These are phyloP conservation scores for Panicum hallii DNA, from an alignment of 202 grass and related monocot species.

Conservation along the genomic window DNA sequence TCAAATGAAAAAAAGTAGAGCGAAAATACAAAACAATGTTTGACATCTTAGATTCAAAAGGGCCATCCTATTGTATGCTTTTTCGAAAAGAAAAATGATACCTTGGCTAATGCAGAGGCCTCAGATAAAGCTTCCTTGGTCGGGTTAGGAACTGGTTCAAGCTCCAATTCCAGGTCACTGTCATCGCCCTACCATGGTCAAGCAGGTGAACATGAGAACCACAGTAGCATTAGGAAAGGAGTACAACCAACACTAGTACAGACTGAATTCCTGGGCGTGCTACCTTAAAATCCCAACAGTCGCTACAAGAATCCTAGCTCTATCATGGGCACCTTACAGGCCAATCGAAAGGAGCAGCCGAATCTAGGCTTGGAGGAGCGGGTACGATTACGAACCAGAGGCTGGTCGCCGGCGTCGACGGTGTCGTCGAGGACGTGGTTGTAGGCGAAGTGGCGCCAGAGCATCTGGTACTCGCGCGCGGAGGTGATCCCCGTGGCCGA, in stretches of 20 bases:
- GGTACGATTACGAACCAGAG: slow-evolving; percentile 68
- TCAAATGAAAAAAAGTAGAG: not conserved
- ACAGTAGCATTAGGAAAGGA: slow-evolving; percentile 20
- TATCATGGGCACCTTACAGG: not conserved
- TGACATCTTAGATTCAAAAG: slow-evolving; percentile 19
- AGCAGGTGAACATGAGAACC: slow-evolving; percentile 37
- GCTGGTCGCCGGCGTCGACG: slow-evolving; percentile 52
- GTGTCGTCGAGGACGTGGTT: slow-evolving; percentile 58
- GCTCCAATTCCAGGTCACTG: slow-evolving; percentile 90
- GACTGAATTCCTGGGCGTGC: slow-evolving; percentile 2
- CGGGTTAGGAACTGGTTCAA: slow-evolving; percentile 71
- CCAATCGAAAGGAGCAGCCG: not conserved
- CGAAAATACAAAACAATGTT: not conserved
- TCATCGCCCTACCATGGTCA: slow-evolving; percentile 77
- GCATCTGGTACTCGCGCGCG: slow-evolving; percentile 92
- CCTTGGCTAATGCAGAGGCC: slow-evolving; percentile 75
- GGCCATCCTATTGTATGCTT: slow-evolving; percentile 18
- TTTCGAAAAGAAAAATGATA: slow-evolving; percentile 37
- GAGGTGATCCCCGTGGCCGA: slow-evolving; percentile 86
- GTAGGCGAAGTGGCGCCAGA: slow-evolving; percentile 95
- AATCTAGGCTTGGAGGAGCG: not conserved
- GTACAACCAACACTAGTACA: not conserved
- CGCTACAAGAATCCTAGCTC: slow-evolving; percentile 32
- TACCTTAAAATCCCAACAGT: slow-evolving; percentile 25
- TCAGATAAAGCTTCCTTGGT: slow-evolving; percentile 68